Evolutionary conservation across 2,329 filamentous ascomycete species (phyloP).

Genomic region (Hortaea sp.): DNA sequence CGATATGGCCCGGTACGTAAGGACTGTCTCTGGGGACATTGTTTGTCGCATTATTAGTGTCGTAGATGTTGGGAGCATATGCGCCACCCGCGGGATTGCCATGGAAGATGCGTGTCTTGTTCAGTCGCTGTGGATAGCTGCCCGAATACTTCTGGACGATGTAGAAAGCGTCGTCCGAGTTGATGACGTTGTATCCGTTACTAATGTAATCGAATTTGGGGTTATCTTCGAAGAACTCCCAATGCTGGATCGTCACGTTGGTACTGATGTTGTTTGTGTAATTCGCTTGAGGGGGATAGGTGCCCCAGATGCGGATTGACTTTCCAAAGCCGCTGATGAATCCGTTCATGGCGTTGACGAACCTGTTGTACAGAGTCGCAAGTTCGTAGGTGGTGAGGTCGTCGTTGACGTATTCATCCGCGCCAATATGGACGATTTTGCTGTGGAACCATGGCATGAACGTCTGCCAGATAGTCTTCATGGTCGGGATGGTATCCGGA

Average conservation of each 20-base stretch:
- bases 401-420: constrained; percentile 40
- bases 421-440: constrained; percentile 47
- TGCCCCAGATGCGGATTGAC: constrained; percentile 46
- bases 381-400: constrained; percentile 13
- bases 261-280: constrained; percentile 31
- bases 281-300: constrained; percentile 35
- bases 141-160: constrained; percentile 41
- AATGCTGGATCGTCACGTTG: constrained; percentile 45
- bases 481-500: constrained; percentile 43
- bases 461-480: constrained; percentile 44
- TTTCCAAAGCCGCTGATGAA: constrained; percentile 39
- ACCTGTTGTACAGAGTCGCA: constrained; percentile 41
- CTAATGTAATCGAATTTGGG: constrained; percentile 34
- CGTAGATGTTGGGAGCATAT: constrained; percentile 43
- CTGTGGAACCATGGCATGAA: constrained; percentile 48
- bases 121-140: constrained; percentile 38
- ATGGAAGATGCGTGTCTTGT: constrained; percentile 38
- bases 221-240: constrained; percentile 45
- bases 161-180: constrained; percentile 46
- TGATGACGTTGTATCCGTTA: constrained; percentile 42
- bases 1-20: constrained; percentile 39
- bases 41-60: constrained; percentile 38
- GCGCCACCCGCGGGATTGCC: constrained; percentile 34
- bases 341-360: constrained; percentile 42
- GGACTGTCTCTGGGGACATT: constrained; percentile 34